phyloP scores from a whole-genome alignment of 2,329 filamentous ascomycete species.

The Colletotrichum sp. region DNA sequence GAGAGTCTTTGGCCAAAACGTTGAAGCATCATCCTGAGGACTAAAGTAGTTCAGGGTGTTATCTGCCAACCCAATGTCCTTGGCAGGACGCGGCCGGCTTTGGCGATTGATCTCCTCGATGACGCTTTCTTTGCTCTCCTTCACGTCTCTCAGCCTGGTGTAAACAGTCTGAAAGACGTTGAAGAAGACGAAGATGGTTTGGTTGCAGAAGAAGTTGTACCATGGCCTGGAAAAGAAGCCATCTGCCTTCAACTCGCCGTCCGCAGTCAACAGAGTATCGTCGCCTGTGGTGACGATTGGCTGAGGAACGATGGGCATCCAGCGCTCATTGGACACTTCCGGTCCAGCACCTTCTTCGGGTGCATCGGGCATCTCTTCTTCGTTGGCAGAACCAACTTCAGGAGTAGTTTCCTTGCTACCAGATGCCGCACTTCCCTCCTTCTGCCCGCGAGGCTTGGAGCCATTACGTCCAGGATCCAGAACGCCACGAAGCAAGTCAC shows the following conservation, averaged over 20 bases:
- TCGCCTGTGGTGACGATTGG: slow-evolving; percentile 58
- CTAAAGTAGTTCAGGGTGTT: slow-evolving; percentile 82
- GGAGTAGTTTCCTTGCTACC: slow-evolving; percentile 90
- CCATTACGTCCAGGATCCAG: slow-evolving; percentile 79
- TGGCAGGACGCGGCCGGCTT: slow-evolving; percentile 78
- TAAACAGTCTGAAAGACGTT: slow-evolving; percentile 93
- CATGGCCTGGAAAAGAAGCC: slow-evolving; percentile 80
- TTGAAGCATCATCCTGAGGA: slow-evolving; percentile 60
- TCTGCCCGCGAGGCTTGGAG: slow-evolving; percentile 72
- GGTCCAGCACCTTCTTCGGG: slow-evolving; percentile 62
- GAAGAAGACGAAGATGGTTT: slow-evolving; percentile 93
- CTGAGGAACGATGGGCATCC: slow-evolving; percentile 67
- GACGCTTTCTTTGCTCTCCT: slow-evolving; percentile 77
- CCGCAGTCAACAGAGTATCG: slow-evolving; percentile 62
- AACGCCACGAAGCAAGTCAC: slow-evolving; percentile 83
- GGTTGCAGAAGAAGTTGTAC: slow-evolving; percentile 92
- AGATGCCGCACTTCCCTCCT: slow-evolving; percentile 79
- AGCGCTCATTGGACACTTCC: slow-evolving; percentile 67
- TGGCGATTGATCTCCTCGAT: slow-evolving; percentile 75
- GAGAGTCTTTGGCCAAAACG: slow-evolving; percentile 86
- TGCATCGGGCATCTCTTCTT: slow-evolving; percentile 74
- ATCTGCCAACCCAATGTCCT: slow-evolving; percentile 82
- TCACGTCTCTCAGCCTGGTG: slow-evolving; percentile 81
- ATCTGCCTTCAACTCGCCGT: slow-evolving; percentile 73
- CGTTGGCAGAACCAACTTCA: slow-evolving; percentile 76